Base-by-base conservation (phyloP, 1,139 yeast genomes). In the Citeromyces hawaiiensis region DNA sequence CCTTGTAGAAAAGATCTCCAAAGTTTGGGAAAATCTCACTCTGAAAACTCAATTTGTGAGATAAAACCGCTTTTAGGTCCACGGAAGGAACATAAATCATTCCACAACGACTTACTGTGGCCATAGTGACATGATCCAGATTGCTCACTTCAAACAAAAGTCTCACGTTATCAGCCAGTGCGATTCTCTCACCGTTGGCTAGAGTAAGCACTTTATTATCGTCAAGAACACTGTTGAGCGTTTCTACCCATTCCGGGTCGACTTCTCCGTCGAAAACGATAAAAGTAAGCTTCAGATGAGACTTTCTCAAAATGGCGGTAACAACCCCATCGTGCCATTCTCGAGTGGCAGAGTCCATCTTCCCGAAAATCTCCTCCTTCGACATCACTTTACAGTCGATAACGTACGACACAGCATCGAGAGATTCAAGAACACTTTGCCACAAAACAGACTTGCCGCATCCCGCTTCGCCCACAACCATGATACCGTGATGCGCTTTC, bases 161-260 rank as follows among this genome's bases (percentile, higher is more conserved):
- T 27, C 75, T 66, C 2, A 85, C 70, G 48, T 79, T 80, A 0
- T 60, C 51, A 0, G 94, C 87, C 4, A 91, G 56, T 1, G 68
- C 63, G 8, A 91, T 55, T 32, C 96, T 70, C 52, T 91, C 97
- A 36, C 97, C 97, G 53, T 78, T 87, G 0, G 97, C 94, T 14
- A 91, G 64, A 0, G 97, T 87, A 39, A 88, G 60, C 1, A 83
- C 50, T 47, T 72, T 76, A 55, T 87, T 91, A 49, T 91, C 97
- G 58, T 91, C 98, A 27, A 91, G 64, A 10, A 87, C 93, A 62
- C 94, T 81, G 57, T 91, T 91, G 47, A 91, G 63, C 44, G 83
- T 83, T 51, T 91, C 98, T 1, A 87, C 87, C 94, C 96, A 91
- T 40, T 74, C 77, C 0, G 98, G 97, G 53, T 91, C 97, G 35